phyloP scores from a whole-genome alignment of 345 rosid genomes.

The Lepidium africanum region DNA sequence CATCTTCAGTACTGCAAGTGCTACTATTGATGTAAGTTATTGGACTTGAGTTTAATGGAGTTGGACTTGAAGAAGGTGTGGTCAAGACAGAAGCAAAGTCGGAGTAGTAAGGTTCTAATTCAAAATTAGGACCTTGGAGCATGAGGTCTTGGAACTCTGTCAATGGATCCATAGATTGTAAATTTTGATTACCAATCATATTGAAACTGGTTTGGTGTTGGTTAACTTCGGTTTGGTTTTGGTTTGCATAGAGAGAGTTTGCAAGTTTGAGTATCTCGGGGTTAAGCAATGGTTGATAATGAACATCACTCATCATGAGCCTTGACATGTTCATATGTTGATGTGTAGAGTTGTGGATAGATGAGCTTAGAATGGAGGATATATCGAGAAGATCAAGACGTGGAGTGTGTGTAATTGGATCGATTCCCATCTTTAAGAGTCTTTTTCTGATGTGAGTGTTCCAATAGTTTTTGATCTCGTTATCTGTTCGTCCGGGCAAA shows the following conservation, averaged over 20 bases:
- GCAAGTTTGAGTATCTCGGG: constrained; percentile 31
- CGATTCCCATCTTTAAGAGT: constrained; percentile 72
- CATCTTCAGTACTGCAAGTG: constrained; percentile 49
- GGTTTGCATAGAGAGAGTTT: constrained; percentile 22
- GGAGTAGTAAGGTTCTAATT: constrained; percentile 31
- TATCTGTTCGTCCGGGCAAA: constrained; percentile 83
- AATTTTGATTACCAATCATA: constrained; percentile 25
- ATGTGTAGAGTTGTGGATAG: constrained; percentile 28
- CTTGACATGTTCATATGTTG: constrained; percentile 26
- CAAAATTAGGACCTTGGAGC: constrained; percentile 6
- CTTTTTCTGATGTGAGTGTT: constrained; percentile 78
- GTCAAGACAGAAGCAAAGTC: constrained; percentile 36
- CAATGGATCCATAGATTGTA: constrained; percentile 21
- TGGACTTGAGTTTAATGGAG: constrained; percentile 51
- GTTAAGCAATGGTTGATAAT: constrained; percentile 5
- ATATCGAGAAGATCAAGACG: constrained; percentile 57
- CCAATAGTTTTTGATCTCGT: constrained; percentile 87
- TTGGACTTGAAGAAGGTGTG: constrained; percentile 45
- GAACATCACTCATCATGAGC: constrained; percentile 23
- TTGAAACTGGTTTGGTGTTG: constrained; percentile 30
- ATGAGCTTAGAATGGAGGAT: constrained; percentile 34
- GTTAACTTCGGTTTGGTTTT: constrained; percentile 19
- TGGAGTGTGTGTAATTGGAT: constrained; percentile 74
- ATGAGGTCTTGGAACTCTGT: constrained; percentile 1
- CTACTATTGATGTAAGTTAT: constrained; percentile 32